phyloP scores from a whole-genome alignment of 495 filamentous ascomycete species.

The Hypoxylon lienhwacheense region DNA sequence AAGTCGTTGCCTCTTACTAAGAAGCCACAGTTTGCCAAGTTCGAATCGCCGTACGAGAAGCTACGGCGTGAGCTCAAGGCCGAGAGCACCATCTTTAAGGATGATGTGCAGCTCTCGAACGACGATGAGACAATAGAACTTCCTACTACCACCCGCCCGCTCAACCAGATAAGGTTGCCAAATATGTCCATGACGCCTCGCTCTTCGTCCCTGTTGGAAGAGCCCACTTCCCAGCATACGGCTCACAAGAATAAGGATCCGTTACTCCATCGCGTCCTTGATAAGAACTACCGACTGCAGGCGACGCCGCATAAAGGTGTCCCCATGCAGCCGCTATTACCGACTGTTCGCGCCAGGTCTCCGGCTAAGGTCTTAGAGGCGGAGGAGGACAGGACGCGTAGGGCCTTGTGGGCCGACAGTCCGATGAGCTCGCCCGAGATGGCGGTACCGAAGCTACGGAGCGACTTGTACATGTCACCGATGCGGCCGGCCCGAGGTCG shows the following conservation, averaged over 20 bases:
- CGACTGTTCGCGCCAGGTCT: slow-evolving; percentile 29
- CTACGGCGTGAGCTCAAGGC: slow-evolving; percentile 61
- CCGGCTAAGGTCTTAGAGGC: slow-evolving; percentile 35
- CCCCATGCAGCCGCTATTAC: slow-evolving; percentile 12
- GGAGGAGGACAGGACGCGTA: slow-evolving; percentile 39
- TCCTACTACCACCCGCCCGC: slow-evolving; percentile 42
- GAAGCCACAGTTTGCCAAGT: slow-evolving; percentile 57
- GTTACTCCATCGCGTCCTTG: slow-evolving; percentile 81
- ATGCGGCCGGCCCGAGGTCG: slow-evolving; percentile 29
- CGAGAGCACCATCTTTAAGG: slow-evolving; percentile 38
- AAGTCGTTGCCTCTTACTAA: slow-evolving; percentile 41
- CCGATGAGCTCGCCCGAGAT: slow-evolving; percentile 77
- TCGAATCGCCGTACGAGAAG: slow-evolving; percentile 68
- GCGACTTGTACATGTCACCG: slow-evolving; percentile 85
- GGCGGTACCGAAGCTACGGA: slow-evolving; percentile 76
- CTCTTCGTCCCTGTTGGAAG: slow-evolving; percentile 40
- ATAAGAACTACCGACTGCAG: slow-evolving; percentile 91
- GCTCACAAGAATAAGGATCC: slow-evolving; percentile 61
- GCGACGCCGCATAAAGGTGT: slow-evolving; percentile 74
- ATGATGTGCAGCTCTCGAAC: slow-evolving; percentile 23
- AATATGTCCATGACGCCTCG: slow-evolving; percentile 60
- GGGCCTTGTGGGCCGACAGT: slow-evolving; percentile 53
- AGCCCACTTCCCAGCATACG: slow-evolving; percentile 44
- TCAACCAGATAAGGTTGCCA: slow-evolving; percentile 46
- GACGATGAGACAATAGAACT: slow-evolving; percentile 47